These are phyloP conservation scores for Cryptosporidium parvum DNA, from an alignment of 169 alveolate species.

Conservation along the genomic window DNA sequence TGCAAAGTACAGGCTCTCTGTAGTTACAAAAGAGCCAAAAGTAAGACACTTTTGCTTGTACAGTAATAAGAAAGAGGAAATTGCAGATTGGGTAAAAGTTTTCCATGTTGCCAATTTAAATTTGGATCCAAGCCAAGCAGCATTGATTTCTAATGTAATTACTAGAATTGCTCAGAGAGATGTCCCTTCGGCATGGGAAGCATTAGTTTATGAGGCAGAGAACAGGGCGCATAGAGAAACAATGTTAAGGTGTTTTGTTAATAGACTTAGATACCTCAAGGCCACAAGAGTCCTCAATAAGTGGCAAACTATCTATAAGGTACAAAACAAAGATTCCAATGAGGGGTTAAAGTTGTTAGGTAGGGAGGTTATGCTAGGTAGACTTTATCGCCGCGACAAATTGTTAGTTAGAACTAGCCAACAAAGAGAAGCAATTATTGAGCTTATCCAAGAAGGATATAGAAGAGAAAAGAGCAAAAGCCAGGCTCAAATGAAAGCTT, in stretches of 20 bases:
- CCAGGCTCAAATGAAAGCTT: conserved; percentile 67
- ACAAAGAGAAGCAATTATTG: conserved; percentile 72
- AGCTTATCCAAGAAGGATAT: conserved; percentile 74
- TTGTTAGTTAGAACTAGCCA: conserved; percentile 37
- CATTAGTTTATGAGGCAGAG: conserved; percentile 72
- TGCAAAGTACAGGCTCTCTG: conserved; percentile 69
- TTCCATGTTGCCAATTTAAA: conserved; percentile 73
- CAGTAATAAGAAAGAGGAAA: conserved; percentile 68
- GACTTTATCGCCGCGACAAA: conserved; percentile 75
- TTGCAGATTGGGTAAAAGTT: conserved; percentile 75
- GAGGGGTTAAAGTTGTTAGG: conserved; percentile 68
- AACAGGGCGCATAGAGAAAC: conserved; percentile 74
- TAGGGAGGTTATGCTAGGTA: conserved; percentile 66
- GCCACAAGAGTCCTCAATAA: conserved; percentile 68
- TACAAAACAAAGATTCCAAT: conserved; percentile 63
- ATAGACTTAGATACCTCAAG: conserved; percentile 68
- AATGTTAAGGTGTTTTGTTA: conserved; percentile 66
- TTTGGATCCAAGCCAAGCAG: conserved; percentile 76
- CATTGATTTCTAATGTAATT: conserved; percentile 67
- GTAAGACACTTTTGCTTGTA: conserved; percentile 65
- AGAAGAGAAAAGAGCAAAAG: conserved; percentile 69
- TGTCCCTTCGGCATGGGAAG: conserved; percentile 73
- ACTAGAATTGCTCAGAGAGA: conserved; percentile 75
- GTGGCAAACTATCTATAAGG: conserved; percentile 66
- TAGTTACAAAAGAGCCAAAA: conserved; percentile 75